Evolutionary conservation across 805 yeast genomes (phyloP).

Genomic region (Ogataea sp.): DNA sequence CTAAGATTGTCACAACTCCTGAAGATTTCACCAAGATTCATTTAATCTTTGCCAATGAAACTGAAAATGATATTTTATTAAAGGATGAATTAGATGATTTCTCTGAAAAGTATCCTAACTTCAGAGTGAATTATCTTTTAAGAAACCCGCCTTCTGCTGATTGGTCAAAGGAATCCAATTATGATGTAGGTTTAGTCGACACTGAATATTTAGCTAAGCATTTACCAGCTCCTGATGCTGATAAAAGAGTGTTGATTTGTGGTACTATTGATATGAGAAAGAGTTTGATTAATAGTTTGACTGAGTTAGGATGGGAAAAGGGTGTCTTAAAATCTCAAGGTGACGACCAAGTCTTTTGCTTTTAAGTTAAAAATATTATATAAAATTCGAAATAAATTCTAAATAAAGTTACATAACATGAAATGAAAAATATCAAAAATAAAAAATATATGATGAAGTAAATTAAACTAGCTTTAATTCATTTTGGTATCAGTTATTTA

Average conservation of each 20-base stretch:
- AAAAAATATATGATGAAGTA: too few relatives aligned
- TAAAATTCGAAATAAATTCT: too few relatives aligned
- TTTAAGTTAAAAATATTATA: slow-evolving; percentile 9
- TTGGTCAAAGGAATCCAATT: slow-evolving; percentile 44
- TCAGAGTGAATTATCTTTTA: slow-evolving; percentile 52
- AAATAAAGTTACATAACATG: too few relatives aligned
- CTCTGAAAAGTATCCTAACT: slow-evolving; percentile 51
- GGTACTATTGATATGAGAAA: slow-evolving; percentile 70
- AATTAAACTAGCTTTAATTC: too few relatives aligned
- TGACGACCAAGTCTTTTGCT: slow-evolving; percentile 30
- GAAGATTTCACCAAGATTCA: slow-evolving; percentile 55
- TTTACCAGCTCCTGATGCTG: slow-evolving; percentile 40
- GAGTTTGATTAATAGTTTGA: slow-evolving; percentile 38
- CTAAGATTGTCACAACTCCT: slow-evolving; percentile 61
- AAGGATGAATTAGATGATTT: slow-evolving; percentile 68
- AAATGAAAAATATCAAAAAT: too few relatives aligned
- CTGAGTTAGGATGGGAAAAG: slow-evolving; percentile 53
- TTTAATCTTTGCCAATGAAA: slow-evolving; percentile 64
- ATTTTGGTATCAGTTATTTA: too few relatives aligned
- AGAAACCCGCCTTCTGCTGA: slow-evolving; percentile 33
- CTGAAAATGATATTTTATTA: slow-evolving; percentile 68
- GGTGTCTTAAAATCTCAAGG: slow-evolving; percentile 22
- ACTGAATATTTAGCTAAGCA: slow-evolving; percentile 46
- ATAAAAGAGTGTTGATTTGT: slow-evolving; percentile 58
- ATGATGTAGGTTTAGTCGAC: slow-evolving; percentile 44